Percentiles rank a stretch among this genome's conserved stretches.
phyloP scores from a whole-genome alignment of 2,329 filamentous ascomycete species.

The Tolypocladium pustulatum region DNA sequence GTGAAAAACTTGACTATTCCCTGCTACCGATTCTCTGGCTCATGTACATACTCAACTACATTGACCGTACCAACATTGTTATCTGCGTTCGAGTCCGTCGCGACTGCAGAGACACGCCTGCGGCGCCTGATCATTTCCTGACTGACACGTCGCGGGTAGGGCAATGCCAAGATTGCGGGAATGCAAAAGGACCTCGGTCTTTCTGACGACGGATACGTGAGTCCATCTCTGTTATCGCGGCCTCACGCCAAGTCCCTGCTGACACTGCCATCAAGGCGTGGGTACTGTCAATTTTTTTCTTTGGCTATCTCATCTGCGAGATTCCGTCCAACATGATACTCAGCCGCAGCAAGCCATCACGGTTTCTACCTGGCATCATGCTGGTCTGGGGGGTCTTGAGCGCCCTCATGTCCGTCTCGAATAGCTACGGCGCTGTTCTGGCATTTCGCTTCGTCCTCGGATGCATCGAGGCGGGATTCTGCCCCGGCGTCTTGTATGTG shows the following conservation, averaged over 20 bases:
- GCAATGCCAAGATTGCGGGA: conserved; percentile 40
- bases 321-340: conserved; percentile 45
- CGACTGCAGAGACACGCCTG: too few species aligned
- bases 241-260: conserved; percentile 26
- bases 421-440: conserved; percentile 35
- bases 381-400: conserved; percentile 27
- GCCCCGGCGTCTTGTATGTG: conserved; percentile 39
- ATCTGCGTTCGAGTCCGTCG: not conserved
- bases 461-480: conserved; percentile 39
- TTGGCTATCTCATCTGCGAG: conserved; percentile 41
- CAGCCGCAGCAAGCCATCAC: conserved; percentile 32
- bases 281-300: conserved; percentile 42
- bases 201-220: conserved; percentile 49
- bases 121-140: not conserved
- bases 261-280: conserved; percentile 17
- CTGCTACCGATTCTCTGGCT: conserved; percentile 41
- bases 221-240: conserved; percentile 21
- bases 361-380: conserved; percentile 41
- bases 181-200: conserved; percentile 35
- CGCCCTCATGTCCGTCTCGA: conserved; percentile 36
- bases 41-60: conserved; percentile 25
- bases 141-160: conserved; percentile 9
- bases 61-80: conserved; percentile 19
- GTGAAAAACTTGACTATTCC: conserved; percentile 26
- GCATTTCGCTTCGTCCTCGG: conserved; percentile 35